Evolutionary conservation across 305 asterid genomes (phyloP).

Genomic region (Solanum hybrid): DNA sequence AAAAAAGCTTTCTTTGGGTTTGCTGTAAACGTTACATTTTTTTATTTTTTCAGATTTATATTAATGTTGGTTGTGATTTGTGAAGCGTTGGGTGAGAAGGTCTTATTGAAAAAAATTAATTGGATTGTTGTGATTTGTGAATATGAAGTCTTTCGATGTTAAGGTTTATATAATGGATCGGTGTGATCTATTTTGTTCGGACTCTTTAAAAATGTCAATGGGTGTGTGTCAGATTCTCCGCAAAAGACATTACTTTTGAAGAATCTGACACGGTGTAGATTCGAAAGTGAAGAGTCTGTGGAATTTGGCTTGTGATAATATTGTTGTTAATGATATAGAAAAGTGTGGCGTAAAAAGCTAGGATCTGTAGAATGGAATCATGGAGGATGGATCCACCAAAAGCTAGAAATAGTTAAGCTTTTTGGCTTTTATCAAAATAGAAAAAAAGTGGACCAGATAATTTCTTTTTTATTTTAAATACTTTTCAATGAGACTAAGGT

Average conservation of each 20-base stretch:
- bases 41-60: background rate
- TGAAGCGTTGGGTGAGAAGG: background rate
- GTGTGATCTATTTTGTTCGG: background rate
- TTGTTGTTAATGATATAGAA: background rate
- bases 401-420: background rate
- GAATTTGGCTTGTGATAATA: background rate
- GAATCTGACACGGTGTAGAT: background rate
- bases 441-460: background rate
- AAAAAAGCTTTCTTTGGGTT: background rate
- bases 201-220: background rate
- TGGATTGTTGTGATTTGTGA: background rate
- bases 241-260: background rate
- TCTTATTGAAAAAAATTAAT: background rate
- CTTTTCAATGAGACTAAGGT: background rate
- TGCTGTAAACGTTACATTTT: background rate
- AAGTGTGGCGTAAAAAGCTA: background rate
- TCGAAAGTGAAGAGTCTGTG: background rate
- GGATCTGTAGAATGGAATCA: background rate
- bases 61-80: background rate
- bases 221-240: background rate
- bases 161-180: background rate
- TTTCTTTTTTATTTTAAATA: background rate
- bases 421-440: background rate
- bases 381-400: background rate
- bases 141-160: background rate